Base-by-base conservation (phyloP, 148 eudicot species). In the Pharnaceum exiguum region DNA sequence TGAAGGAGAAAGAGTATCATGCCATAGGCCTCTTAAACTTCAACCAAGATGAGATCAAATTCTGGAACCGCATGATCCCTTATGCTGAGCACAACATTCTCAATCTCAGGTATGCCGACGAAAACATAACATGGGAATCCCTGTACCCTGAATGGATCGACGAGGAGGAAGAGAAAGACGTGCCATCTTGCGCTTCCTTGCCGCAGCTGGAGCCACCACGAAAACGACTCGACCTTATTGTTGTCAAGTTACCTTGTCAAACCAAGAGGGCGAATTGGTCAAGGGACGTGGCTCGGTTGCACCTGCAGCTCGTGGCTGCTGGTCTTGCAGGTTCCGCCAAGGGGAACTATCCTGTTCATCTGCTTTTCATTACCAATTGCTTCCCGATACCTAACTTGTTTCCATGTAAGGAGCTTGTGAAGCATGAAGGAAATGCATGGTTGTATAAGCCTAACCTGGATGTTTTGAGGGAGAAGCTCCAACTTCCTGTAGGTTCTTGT, bases 131-230 rank as follows among this genome's bases (percentile, higher is more conserved):
- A 0, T 90, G 97, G 97, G 85, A 86, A 11, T n/a, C 82, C 28
- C 51, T 86, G 17, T 90, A 82, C 36, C 97, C 97, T 0, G 97
- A 90, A 69, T 90, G 97, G 97, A 90, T 90, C 15, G 97, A 90
- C 45, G 95, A 90, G 68, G 97, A 90, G 55, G 86, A 90, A 49
- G 97, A 90, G n/a, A 71, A 73, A 5, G 82, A 78, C 9, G 75
- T 90, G 2, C 95, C 95, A 0, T 10, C 45, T 39, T 90, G 97
- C 59, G 91, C 95, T 0, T 36, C 71, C 2, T 61, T 90, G 44
- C 95, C 95, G 21, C 82, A 65, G 60, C 65, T 79, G 3, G 77
- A 82, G 40, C 65, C 74, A 33, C 87, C 91, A 1, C 70, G 65
- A 48, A 77, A 65, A 42, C 79, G 83, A 27, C 66, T 86, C 25